Evolutionary conservation across 768 basidiomycete genomes (phyloP).

Genomic region (Pleurotus sapidus): DNA sequence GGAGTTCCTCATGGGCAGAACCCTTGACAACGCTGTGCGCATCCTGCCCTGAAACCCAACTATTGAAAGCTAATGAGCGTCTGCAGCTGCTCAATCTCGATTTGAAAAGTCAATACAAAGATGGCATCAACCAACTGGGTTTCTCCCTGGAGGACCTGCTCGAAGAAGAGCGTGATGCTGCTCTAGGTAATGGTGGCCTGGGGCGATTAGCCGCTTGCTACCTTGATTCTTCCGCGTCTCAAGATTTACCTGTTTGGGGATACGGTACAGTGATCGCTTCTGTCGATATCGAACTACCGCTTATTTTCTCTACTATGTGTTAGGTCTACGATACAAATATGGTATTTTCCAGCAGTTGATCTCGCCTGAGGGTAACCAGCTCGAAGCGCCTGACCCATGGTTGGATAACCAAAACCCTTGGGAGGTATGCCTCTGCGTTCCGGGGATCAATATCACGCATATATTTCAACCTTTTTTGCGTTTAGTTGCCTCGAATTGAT

Average conservation of each 20-base stretch:
- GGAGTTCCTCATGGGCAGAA: slow-evolving; percentile 87
- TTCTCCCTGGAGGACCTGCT: slow-evolving; percentile 88
- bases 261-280: slow-evolving; percentile 43
- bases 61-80: slow-evolving; percentile 25
- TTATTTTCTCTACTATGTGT: background rate
- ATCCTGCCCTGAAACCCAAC: slow-evolving; percentile 44
- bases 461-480: background rate
- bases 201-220: slow-evolving; percentile 98
- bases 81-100: slow-evolving; percentile 84
- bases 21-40: slow-evolving; percentile 63
- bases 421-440: slow-evolving; percentile 40
- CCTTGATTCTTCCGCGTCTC: slow-evolving; percentile 87
- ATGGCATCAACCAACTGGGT: slow-evolving; percentile 73
- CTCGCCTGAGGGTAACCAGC: slow-evolving; percentile 77
- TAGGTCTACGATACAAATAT: slow-evolving; percentile 80
- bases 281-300: background rate
- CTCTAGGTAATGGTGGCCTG: slow-evolving; percentile 91
- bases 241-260: slow-evolving; percentile 82
- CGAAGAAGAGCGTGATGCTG: slow-evolving; percentile 90
- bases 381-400: slow-evolving; percentile 94
- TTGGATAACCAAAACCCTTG: slow-evolving; percentile 84
- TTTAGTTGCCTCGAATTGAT: slow-evolving; percentile 71
- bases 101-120: slow-evolving; percentile 70
- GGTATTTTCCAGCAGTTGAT: slow-evolving; percentile 97
- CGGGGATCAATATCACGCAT: background rate